phyloP scores from a whole-genome alignment of 192 early-diverging fungal genomes.

The Backusella psychrophila region DNA sequence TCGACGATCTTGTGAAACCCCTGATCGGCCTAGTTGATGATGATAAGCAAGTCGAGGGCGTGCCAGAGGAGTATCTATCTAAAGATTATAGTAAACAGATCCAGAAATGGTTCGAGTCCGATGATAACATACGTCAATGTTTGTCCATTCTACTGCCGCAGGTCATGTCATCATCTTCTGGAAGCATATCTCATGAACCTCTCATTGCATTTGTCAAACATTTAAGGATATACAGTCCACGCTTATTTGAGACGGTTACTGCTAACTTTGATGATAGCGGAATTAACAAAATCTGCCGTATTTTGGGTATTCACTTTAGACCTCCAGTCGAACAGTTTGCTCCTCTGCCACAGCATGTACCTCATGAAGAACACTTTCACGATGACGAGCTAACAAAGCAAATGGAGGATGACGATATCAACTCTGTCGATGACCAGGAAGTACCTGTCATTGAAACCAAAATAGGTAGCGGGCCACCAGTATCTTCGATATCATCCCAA shows the following conservation, averaged over 20 bases:
- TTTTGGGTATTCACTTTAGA: conserved; percentile 26
- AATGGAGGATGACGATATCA: neutral
- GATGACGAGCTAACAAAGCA: neutral
- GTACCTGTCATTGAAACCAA: neutral
- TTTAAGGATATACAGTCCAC: conserved; percentile 23
- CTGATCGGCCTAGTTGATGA: conserved; percentile 23
- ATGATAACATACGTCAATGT: conserved; percentile 31
- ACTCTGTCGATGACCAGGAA: neutral
- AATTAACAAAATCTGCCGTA: conserved; percentile 12
- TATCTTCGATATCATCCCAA: neutral
- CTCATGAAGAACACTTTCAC: neutral
- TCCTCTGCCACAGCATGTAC: neutral
- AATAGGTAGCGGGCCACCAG: neutral
- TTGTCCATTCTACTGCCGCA: conserved; percentile 25
- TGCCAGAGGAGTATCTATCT: conserved; percentile 9
- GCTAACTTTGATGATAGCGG: conserved; percentile 24
- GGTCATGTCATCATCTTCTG: conserved; percentile 10
- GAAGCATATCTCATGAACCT: conserved; percentile 21
- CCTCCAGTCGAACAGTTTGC: conserved; percentile 4
- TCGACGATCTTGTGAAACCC: conserved; percentile 28
- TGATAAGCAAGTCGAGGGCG: neutral
- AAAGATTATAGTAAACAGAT: neutral
- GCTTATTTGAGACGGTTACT: conserved; percentile 28
- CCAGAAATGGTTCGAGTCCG: conserved; percentile 34
- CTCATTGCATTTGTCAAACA: conserved; percentile 26